Base-by-base conservation (phyloP, 1,139 yeast genomes). In the Kurtzmaniella natalensis region DNA sequence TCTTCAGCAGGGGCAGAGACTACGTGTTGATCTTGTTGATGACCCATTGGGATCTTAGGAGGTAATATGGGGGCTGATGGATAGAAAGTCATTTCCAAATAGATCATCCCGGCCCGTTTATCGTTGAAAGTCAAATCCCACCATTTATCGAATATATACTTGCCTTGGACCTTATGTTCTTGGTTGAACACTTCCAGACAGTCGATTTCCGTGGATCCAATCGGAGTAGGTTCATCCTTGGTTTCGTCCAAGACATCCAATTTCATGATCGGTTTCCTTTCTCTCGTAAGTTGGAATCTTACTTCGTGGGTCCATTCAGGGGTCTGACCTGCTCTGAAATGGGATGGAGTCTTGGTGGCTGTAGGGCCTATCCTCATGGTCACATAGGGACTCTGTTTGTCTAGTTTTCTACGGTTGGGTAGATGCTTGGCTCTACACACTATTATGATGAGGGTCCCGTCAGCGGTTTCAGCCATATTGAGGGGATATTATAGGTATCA, bases 71-170 rank as follows among this genome's bases (percentile, higher is more conserved):
- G 80, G 2, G 75, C 70, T 13, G 70, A 58, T 0, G 96, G 94
- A 51, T 86, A 87, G 51, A 86, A 92, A 0, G 97, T 87, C 83
- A 92, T 81, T 51, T 92, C 97, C 36, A 94, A 61, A 55, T 81
- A 89, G 1, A 92, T 76, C 58, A 78, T 85, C 1, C 98, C 98
- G 1, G 96, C 96, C 36, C 84, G 77, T 47, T 78, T 74, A n/a
- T 78, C 81, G 37, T 76, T 77, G 50, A 76, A 76, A 25, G 67
- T 63, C 41, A 92, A 64, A 30, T 78, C 79, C 51, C 82, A 85
- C 97, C 97, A 89, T 25, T 72, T 70, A 53, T 94, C 97, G 40
- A 57, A 50, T 29, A 68, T 68, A 49, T 75, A 87, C 20, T 95
- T 96, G 27, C 85, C 92, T 28, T 71, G 70, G 3, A 77, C 76